Evolutionary conservation across 1,284 basidiomycete species (phyloP), one percentile per base, ranked within the genome.

Genomic region (Volvariella surrecta): DNA sequence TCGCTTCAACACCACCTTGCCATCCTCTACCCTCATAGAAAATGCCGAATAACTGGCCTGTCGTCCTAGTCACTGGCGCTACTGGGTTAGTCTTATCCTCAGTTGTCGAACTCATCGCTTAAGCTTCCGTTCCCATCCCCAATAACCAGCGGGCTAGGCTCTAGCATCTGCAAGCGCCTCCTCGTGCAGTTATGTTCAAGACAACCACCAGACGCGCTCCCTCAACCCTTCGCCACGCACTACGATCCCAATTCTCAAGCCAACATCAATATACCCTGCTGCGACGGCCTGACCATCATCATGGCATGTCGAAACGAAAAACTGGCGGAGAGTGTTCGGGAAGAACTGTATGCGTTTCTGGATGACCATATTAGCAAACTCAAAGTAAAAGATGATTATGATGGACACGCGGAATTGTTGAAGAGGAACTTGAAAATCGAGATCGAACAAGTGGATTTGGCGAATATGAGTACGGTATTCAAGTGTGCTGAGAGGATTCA

Each of bases 121-220:
- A 8, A 11, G 18, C 18, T 8, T 37, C 15, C 31, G 38, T 32
- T 43, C 43, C 39, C 28, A 28, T 7, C 38, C 6, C 37, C 28
- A 39, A 13, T 34, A 41, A 28, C 43, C 58, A 93, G 91, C 42
- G 90, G 91, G 45, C 73, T 93, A 21, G 91, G 90, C 9, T 83
- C 84, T 55, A 89, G 87, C 1, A 82, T 89, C 40, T 92, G 89
- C 63, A 78, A 86, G 47, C 81, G 89, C 41, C 73, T 95, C 4
- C 70, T 94, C 39, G 61, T 70, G 49, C 82, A 89, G 55, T 69
- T 93, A 16, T 77, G 77, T 3, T 64, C 69, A 20, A 56, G 57
- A 13, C 55, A 53, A 39, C 76, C 74, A 1, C 58, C 67, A 13
- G 80, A 83, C 53, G 68, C 73, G 0, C 54, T 58, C 10, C 74